A percentile compares a stretch with the other conserved stretches of the same genome.
These are phyloP conservation scores for Apostasia ramifera DNA, from an alignment of 106 monocot species.

Conservation along the genomic window DNA sequence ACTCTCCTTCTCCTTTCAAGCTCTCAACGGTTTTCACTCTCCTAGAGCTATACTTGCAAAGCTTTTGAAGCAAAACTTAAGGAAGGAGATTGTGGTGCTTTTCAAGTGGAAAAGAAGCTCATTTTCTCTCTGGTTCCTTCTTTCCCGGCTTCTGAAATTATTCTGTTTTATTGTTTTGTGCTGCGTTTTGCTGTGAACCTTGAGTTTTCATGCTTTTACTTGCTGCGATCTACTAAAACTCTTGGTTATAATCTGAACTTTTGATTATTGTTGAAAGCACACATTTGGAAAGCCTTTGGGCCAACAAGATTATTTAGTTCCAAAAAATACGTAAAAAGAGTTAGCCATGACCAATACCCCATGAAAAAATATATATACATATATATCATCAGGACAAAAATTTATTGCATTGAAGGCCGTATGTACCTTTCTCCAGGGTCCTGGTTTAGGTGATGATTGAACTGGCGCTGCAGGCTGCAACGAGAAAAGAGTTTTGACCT, in stretches of 20 bases:
- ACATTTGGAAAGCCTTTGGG: neutral
- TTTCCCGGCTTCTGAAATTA: no score
- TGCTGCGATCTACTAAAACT: neutral
- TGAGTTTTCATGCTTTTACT: no score
- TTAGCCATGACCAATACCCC: neutral
- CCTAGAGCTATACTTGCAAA: no score
- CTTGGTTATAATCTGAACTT: neutral
- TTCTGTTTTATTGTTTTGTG: no score
- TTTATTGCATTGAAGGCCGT: neutral
- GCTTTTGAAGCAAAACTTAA: no score
- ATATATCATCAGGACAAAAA: neutral
- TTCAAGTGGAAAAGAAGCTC: no score
- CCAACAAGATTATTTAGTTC: neutral
- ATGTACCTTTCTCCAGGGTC: slow-evolving; percentile 82
- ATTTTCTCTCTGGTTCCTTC: no score
- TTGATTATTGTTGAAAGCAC: neutral
- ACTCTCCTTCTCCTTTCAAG: no score
- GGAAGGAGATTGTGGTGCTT: no score
- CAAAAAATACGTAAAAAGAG: neutral
- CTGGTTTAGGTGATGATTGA: slow-evolving; percentile 56
- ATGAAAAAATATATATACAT: neutral
- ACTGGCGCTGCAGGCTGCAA: slow-evolving; percentile 38
- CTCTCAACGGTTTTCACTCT: no score
- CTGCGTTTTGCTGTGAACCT: no score
- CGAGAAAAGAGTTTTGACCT: neutral